Conservation (phyloP, 176 grass and related monocot species). For the Raddia guianensis region DNA sequence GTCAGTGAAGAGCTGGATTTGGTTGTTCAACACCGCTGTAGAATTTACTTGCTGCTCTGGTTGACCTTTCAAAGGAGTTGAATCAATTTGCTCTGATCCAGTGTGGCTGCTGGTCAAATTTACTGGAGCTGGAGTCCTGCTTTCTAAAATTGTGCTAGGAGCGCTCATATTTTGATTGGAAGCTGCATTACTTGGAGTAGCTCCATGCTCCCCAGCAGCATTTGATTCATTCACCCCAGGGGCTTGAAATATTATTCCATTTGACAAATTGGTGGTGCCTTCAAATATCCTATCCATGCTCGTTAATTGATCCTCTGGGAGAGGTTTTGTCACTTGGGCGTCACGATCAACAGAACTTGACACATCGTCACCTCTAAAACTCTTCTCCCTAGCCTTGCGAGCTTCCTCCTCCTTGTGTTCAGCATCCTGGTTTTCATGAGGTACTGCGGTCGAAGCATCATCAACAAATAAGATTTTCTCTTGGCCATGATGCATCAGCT, state of each 20-base stretch:
- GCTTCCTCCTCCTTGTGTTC: constrained; percentile 59
- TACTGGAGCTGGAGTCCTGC: constrained; percentile 19
- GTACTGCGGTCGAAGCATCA: constrained; percentile 66
- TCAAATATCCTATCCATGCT: constrained; percentile 61
- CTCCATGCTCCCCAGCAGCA: not conserved
- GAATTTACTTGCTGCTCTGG: constrained; percentile 42
- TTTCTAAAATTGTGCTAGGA: constrained; percentile 20
- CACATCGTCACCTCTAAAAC: constrained; percentile 65
- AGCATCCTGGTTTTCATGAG: constrained; percentile 38
- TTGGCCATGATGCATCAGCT: constrained; percentile 37
- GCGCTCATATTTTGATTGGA: constrained; percentile 17
- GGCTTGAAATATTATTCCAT: constrained; percentile 40
- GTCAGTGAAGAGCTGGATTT: constrained; percentile 40
- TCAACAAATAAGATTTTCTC: constrained; percentile 59
- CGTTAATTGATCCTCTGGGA: constrained; percentile 68
- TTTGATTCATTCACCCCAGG: constrained; percentile 31
- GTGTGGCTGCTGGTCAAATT: constrained; percentile 36
- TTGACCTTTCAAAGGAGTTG: constrained; percentile 42
- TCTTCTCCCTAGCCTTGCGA: constrained; percentile 63
- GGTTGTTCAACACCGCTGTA: constrained; percentile 27
- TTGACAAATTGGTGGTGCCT: constrained; percentile 49
- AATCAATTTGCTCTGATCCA: constrained; percentile 33
- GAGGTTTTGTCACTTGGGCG: constrained; percentile 55
- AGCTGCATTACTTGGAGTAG: constrained; percentile 19
- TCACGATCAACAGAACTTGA: constrained; percentile 72